phyloP scores from a whole-genome alignment of 345 rosid species.

The Bretschneidera sinensis region DNA sequence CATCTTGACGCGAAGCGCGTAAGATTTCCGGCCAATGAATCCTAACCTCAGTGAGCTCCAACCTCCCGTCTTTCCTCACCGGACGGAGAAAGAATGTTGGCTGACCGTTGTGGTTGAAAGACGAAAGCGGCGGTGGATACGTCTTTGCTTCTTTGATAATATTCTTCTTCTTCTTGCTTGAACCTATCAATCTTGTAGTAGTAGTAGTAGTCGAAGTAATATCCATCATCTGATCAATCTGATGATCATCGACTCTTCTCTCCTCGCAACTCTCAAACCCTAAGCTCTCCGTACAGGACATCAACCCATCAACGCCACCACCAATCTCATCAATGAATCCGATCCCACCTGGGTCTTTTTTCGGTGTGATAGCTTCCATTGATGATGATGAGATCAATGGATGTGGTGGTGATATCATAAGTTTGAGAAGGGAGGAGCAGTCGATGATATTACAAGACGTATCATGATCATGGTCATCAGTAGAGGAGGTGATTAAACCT shows the following conservation, averaged over 20 bases:
- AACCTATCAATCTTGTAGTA: too few species aligned
- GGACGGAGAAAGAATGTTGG: constrained; percentile 55
- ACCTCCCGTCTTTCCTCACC: constrained; percentile 63
- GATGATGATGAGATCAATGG: not conserved
- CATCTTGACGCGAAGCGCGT: constrained; percentile 47
- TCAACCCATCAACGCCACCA: constrained; percentile 46
- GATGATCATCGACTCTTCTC: constrained; percentile 29
- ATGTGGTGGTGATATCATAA: not conserved
- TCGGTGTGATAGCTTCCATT: not conserved
- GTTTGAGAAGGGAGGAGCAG: constrained; percentile 14
- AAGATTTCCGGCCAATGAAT: constrained; percentile 56
- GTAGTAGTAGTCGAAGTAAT: too few species aligned
- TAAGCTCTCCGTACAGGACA: constrained; percentile 79
- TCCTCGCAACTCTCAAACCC: constrained; percentile 85
- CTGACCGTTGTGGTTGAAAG: constrained; percentile 52
- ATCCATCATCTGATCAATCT: too few species aligned
- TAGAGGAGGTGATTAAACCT: constrained; percentile 25
- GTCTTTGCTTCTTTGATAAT: constrained; percentile 22
- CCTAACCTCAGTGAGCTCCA: constrained; percentile 59
- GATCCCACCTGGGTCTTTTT: constrained; percentile 33
- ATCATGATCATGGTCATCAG: constrained; percentile 13
- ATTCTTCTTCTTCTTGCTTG: too few species aligned
- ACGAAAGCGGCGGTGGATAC: constrained; percentile 67
- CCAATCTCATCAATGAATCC: constrained; percentile 46
- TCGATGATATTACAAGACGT: constrained; percentile 42